phyloP scores from a whole-genome alignment of 2,329 filamentous ascomycete species.

The Dryadomyces quercus-mongolicae region DNA sequence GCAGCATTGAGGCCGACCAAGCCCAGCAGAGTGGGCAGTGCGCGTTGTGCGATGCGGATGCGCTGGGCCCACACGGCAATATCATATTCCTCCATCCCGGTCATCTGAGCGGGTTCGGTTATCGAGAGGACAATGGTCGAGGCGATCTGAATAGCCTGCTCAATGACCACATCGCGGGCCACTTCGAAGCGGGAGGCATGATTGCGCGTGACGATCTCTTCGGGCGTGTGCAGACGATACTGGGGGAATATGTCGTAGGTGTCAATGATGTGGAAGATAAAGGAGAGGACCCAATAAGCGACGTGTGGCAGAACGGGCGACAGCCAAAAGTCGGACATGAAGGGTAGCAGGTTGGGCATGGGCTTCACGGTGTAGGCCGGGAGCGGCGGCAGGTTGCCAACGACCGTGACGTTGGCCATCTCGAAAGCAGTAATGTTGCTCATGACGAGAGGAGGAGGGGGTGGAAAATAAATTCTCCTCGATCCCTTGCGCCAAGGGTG shows the following conservation, averaged over 20 bases:
- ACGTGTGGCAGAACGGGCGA: constrained; percentile 64
- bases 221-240: constrained; percentile 89
- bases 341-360: constrained; percentile 59
- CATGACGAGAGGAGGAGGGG: constrained; percentile 23
- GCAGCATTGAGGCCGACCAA: constrained; percentile 65
- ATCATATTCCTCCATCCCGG: constrained; percentile 73
- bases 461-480: background rate
- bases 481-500: background rate
- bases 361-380: constrained; percentile 66
- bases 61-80: constrained; percentile 82
- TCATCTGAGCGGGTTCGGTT: constrained; percentile 61
- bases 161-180: constrained; percentile 78
- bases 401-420: constrained; percentile 41
- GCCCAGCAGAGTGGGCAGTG: constrained; percentile 60
- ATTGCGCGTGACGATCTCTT: constrained; percentile 78
- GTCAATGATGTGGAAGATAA: constrained; percentile 82
- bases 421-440: constrained; percentile 25
- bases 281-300: constrained; percentile 79
- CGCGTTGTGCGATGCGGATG: constrained; percentile 65
- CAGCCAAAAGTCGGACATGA: constrained; percentile 71
- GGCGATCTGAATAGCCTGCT: constrained; percentile 78
- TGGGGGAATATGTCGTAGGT: constrained; percentile 74
- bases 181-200: constrained; percentile 77
- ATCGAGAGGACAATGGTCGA: constrained; percentile 56
- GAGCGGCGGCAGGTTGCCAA: constrained; percentile 65